Percentiles rank a stretch among this genome's conserved stretches.
These are phyloP conservation scores for Alternaria viburni DNA, from an alignment of 2,329 filamentous ascomycete genomes.

Conservation along the genomic window DNA sequence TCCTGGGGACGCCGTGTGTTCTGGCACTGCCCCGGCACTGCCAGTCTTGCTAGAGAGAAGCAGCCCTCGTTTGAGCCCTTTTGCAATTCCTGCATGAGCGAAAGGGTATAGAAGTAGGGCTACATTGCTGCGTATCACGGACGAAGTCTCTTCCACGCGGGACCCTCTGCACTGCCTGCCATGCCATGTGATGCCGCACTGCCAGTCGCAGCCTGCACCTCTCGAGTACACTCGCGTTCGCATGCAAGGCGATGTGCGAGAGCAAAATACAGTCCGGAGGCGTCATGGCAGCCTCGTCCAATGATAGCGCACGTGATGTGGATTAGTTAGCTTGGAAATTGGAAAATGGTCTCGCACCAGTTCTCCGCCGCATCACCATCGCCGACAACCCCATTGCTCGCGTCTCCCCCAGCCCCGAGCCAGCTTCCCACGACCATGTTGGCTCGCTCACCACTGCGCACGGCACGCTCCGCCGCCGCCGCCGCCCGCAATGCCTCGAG, in stretches of 20 bases:
- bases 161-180: background rate
- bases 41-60: slow-evolving; percentile 44
- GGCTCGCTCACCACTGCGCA: slow-evolving; percentile 88
- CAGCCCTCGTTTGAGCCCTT: slow-evolving; percentile 48
- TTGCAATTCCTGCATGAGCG: slow-evolving; percentile 39
- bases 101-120: slow-evolving; percentile 43
- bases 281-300: background rate
- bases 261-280: background rate
- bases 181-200: background rate
- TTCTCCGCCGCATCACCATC: slow-evolving; percentile 34
- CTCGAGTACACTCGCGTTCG: background rate
- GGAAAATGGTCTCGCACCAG: slow-evolving; percentile 4
- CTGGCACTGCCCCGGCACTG: slow-evolving; percentile 29
- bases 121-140: slow-evolving; percentile 19
- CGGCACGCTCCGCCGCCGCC: slow-evolving; percentile 82
- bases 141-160: background rate
- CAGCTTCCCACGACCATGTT: slow-evolving; percentile 73
- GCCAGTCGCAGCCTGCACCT: background rate
- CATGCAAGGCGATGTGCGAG: background rate
- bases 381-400: slow-evolving; percentile 45
- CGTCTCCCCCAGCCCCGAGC: slow-evolving; percentile 43
- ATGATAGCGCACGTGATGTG: background rate
- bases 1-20: slow-evolving; percentile 40
- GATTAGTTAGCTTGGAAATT: background rate
- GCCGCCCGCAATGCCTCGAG: slow-evolving; percentile 70